Evolutionary conservation across 106 monocot species (phyloP), one percentile per base, ranked within the genome.

Genomic region (Allium sativum): DNA sequence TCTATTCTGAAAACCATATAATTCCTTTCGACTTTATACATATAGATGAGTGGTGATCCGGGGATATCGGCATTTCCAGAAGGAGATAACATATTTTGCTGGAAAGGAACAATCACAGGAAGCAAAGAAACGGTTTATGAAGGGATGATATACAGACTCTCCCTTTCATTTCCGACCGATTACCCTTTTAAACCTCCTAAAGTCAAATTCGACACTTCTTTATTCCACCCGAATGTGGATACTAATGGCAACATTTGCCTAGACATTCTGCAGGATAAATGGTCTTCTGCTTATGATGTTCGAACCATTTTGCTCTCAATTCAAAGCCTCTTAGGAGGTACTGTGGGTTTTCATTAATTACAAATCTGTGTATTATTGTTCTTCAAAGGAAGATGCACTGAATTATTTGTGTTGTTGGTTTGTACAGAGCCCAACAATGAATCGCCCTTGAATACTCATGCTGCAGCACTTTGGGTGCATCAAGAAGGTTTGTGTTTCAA

Each of bases 181-280:
- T 96, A 96, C 56, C 96, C 96, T 9, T 96, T 91, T 71, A 96
- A 96, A 77, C 96, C 96, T 42, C 91, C 96, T 2, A 96, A 96
- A 64, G 91, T 96, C 4, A 87, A 87, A 80, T 65, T 96, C 84
- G 48, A 87, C 40, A 73, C 77, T 48, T 4, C 82, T 22, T 96
- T 90, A 66, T 96, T 91, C 73, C 96, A 96, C 56, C 96, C 96
- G 18, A 96, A 96, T 53, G 96, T 96, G 5, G 91, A 96, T 53
- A 31, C 77, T 43, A 68, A 50, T 21, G 96, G 96, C 42, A 88
- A 88, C 84, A 90, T 96, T 62, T 96, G 96, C 79, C 61, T 96
- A 22, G 96, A 96, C 64, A 96, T 96, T 51, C 96, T 96, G 69
- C 90, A 96, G 94, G 94, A 95, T 56, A 90, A 95, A 56, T 95